Evolutionary conservation across 2,329 filamentous ascomycete genomes (phyloP).

Genomic region (Monascus ruber): DNA sequence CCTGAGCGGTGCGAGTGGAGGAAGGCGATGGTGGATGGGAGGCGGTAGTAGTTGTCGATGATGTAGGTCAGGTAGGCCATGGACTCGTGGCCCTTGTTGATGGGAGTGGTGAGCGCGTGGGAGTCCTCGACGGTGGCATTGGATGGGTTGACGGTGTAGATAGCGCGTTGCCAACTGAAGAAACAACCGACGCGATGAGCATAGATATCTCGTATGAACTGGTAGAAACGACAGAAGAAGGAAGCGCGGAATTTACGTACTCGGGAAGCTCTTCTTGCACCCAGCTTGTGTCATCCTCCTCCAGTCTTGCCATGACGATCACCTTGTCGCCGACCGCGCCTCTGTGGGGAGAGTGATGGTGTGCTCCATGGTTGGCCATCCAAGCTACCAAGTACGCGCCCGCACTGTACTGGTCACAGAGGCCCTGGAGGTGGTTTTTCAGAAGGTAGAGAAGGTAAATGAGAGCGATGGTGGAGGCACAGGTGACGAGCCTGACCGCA

Average conservation of each 20-base stretch:
- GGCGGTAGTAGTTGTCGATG: conserved; percentile 33
- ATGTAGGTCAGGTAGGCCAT: conserved; percentile 39
- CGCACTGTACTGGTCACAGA: conserved; percentile 25
- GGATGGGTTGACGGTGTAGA: conserved; percentile 33
- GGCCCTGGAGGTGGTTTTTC: conserved; percentile 20
- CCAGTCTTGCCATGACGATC: conserved; percentile 35
- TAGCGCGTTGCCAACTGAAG: conserved; percentile 34
- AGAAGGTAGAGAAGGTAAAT: conserved; percentile 20
- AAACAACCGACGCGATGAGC: not conserved
- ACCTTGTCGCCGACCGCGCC: conserved; percentile 23
- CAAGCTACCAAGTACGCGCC: conserved; percentile 24
- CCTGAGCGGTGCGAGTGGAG: conserved; percentile 45
- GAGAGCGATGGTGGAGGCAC: conserved; percentile 10
- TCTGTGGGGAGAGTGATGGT: conserved; percentile 2
- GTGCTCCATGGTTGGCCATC: conserved; percentile 10
- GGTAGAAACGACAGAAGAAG: too few species aligned
- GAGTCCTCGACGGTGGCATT: conserved; percentile 10
- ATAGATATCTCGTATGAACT: not conserved
- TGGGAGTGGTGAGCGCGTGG: conserved; percentile 18
- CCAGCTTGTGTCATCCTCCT: conserved; percentile 36
- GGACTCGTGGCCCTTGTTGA: conserved; percentile 36
- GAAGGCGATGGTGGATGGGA: conserved; percentile 45
- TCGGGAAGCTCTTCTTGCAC: conserved; percentile 34
- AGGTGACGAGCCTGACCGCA: conserved; percentile 16
- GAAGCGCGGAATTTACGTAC: conserved; percentile 15